A percentile compares a stretch with the other conserved stretches of the same genome.
phyloP scores from a whole-genome alignment of 306 rosid genomes.

The Fragaria vesca region DNA sequence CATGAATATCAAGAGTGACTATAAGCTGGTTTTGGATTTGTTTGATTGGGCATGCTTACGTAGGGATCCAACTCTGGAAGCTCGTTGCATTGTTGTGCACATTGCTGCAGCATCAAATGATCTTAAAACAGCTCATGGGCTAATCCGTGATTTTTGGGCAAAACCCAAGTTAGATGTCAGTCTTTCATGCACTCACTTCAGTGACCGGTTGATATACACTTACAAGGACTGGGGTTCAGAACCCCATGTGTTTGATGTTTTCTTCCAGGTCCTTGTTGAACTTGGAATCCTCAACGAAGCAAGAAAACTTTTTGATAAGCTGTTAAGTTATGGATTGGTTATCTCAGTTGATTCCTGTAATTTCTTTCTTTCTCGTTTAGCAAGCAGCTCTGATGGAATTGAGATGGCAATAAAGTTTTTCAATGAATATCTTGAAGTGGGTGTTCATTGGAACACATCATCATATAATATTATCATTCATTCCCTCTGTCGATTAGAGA shows the following conservation, averaged over 20 bases:
- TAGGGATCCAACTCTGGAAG: slow-evolving; percentile 55
- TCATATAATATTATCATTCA: slow-evolving; percentile 69
- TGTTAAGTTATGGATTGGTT: slow-evolving; percentile 60
- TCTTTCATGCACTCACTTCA: slow-evolving; percentile 39
- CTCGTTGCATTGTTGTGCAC: slow-evolving; percentile 70
- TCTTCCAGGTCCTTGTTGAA: slow-evolving; percentile 74
- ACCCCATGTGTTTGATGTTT: slow-evolving; percentile 71
- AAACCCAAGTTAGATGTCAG: slow-evolving; percentile 42
- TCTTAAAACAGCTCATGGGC: slow-evolving; percentile 53
- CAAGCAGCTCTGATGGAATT: slow-evolving; percentile 39
- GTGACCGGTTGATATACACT: slow-evolving; percentile 65
- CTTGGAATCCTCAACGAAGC: slow-evolving; percentile 61
- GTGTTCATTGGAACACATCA: slow-evolving; percentile 66
- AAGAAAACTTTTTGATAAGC: slow-evolving; percentile 48
- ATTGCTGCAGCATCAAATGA: slow-evolving; percentile 64
- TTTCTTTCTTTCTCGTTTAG: slow-evolving; percentile 52
- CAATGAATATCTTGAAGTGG: slow-evolving; percentile 53
- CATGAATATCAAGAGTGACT: slow-evolving; percentile 54
- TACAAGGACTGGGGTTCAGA: slow-evolving; percentile 81
- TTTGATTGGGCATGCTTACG: slow-evolving; percentile 69
- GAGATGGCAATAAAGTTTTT: slow-evolving; percentile 51
- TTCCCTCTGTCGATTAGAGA: slow-evolving; percentile 59
- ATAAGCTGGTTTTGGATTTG: slow-evolving; percentile 52
- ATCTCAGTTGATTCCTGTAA: slow-evolving; percentile 77
- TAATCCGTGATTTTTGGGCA: slow-evolving; percentile 57